Conservation (phyloP, 129 eudicot species). For the Arctium minus region DNA sequence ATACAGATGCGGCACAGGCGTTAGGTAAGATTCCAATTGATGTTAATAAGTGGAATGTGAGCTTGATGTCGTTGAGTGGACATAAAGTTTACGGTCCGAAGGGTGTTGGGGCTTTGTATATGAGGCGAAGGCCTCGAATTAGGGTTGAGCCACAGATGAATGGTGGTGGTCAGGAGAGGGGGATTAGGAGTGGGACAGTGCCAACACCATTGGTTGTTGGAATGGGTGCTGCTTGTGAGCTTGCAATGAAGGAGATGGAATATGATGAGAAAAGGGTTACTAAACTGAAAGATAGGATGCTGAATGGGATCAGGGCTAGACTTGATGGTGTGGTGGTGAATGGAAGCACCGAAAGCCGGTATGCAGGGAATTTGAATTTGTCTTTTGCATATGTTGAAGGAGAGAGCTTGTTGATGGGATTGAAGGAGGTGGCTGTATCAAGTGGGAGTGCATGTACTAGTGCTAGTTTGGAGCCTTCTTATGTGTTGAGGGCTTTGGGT, state of each 20-base stretch:
- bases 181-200: conserved; percentile 96
- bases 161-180: conserved; percentile 99
- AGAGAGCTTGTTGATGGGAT: conserved; percentile 96
- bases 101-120: conserved; percentile 91
- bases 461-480: conserved; percentile 97
- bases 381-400: conserved; percentile 98
- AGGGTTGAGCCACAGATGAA: conserved; percentile 98
- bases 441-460: conserved; percentile 99
- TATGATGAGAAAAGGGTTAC: conserved; percentile 74
- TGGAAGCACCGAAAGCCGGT: conserved; percentile 78
- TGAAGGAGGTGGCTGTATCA: conserved; percentile 97
- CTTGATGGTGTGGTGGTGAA: conserved; percentile 88
- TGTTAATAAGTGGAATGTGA: conserved; percentile 87
- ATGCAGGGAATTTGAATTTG: conserved; percentile 86
- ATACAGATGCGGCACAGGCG: conserved; percentile 95
- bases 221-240: conserved; percentile 93
- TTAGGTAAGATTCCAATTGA: conserved; percentile 83
- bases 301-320: conserved; percentile 62
- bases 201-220: conserved; percentile 97
- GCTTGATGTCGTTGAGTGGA: conserved; percentile 94
- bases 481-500: conserved; percentile 93
- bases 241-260: conserved; percentile 90
- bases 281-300: conserved; percentile 54
- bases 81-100: conserved; percentile 92
- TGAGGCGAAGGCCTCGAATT: conserved; percentile 84